Evolutionary conservation across 2,329 filamentous ascomycete genomes (phyloP).

Genomic region (Colletotrichum plurivorum): DNA sequence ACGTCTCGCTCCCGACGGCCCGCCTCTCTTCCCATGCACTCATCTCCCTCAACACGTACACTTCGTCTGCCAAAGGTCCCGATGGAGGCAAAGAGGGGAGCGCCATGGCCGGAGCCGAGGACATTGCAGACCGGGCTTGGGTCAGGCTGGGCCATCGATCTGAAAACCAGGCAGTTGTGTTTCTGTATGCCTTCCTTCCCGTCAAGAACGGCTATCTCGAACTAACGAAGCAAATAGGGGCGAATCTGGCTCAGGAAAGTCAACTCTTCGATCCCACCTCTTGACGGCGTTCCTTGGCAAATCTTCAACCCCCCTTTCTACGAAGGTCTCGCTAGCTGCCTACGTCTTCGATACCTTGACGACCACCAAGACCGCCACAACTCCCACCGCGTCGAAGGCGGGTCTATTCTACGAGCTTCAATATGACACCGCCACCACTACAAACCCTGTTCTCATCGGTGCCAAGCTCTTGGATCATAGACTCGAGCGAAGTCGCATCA

Average conservation of each 20-base stretch:
- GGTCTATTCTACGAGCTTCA: slow-evolving; percentile 97
- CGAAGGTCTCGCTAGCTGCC: slow-evolving; percentile 91
- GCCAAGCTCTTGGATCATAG: slow-evolving; percentile 95
- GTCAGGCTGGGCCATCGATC: slow-evolving; percentile 87
- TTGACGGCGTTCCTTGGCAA: slow-evolving; percentile 88
- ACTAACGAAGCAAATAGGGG: slow-evolving; percentile 69
- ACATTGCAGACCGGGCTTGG: slow-evolving; percentile 89
- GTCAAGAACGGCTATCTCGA: background rate
- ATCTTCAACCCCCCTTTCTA: slow-evolving; percentile 92
- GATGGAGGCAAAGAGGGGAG: slow-evolving; percentile 94
- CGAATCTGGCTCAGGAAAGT: slow-evolving; percentile 97
- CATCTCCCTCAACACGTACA: slow-evolving; percentile 95
- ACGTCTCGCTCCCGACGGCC: slow-evolving; percentile 90
- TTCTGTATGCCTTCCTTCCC: slow-evolving; percentile 76
- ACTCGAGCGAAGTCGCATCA: slow-evolving; percentile 90
- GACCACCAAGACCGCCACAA: slow-evolving; percentile 96
- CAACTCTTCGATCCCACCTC: slow-evolving; percentile 90
- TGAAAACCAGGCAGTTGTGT: slow-evolving; percentile 93
- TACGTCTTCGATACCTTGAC: slow-evolving; percentile 98
- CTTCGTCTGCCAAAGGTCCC: slow-evolving; percentile 86
- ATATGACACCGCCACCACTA: slow-evolving; percentile 90
- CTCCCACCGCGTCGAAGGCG: slow-evolving; percentile 94
- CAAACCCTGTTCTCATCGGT: slow-evolving; percentile 90
- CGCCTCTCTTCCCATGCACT: slow-evolving; percentile 92
- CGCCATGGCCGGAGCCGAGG: slow-evolving; percentile 92